Percentiles rank a stretch among this genome's conserved stretches.
phyloP scores from a whole-genome alignment of 306 rosid species.

The Trifolium fragiferum region DNA sequence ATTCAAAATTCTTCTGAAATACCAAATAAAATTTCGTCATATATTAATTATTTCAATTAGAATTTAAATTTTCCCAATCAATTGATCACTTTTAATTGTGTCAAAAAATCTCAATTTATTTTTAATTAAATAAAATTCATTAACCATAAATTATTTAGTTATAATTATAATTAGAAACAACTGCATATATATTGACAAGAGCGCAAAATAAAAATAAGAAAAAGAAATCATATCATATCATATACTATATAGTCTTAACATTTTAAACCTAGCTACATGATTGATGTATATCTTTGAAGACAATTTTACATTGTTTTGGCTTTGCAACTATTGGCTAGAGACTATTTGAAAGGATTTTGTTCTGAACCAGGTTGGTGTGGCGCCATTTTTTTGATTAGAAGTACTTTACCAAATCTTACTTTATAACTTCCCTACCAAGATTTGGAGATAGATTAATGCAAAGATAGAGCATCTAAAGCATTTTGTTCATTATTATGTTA shows the following conservation, averaged over 20 bases:
- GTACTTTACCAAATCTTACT: slow-evolving; percentile 50
- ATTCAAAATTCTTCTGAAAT: too few relatives aligned
- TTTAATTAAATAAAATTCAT: neutral
- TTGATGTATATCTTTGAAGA: slow-evolving; percentile 19
- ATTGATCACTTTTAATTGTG: too few relatives aligned
- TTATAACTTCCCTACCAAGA: slow-evolving; percentile 48
- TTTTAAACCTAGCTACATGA: too few relatives aligned
- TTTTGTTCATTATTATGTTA: slow-evolving; percentile 47
- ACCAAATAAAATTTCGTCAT: neutral
- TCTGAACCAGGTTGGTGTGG: slow-evolving; percentile 49
- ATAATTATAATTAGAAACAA: too few relatives aligned
- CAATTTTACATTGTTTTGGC: slow-evolving; percentile 33
- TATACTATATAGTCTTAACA: too few relatives aligned
- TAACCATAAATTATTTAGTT: too few relatives aligned
- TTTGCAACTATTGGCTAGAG: slow-evolving; percentile 44
- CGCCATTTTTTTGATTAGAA: slow-evolving; percentile 41
- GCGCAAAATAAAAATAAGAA: too few relatives aligned
- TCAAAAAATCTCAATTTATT: too few relatives aligned
- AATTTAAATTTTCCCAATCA: neutral
- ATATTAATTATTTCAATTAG: neutral
- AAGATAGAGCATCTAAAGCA: slow-evolving; percentile 43
- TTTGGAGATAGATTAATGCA: slow-evolving; percentile 39
- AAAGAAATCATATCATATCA: too few relatives aligned
- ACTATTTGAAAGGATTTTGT: slow-evolving; percentile 37
- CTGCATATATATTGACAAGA: too few relatives aligned